These are phyloP conservation scores for Termitomyces sp. DNA, from an alignment of 768 basidiomycete genomes.

Conservation along the genomic window DNA sequence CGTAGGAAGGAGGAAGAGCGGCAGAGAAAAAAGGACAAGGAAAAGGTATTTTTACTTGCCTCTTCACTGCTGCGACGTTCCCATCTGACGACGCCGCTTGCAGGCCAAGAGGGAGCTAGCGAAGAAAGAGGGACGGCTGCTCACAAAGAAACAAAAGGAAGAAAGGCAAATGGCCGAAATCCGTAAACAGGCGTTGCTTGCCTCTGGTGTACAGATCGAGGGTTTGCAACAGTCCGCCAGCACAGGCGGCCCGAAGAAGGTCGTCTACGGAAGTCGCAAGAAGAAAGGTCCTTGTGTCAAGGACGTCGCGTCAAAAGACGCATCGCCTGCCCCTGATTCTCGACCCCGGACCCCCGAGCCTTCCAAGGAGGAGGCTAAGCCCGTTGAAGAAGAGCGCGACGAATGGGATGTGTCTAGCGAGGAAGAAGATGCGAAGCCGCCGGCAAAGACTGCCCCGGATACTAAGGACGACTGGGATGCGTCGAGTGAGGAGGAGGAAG, in stretches of 20 bases:
- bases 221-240: slow-evolving; percentile 64
- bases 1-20: slow-evolving; percentile 77
- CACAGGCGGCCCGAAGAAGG: slow-evolving; percentile 55
- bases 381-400: slow-evolving; percentile 27
- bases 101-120: slow-evolving; percentile 86
- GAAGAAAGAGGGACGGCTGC: slow-evolving; percentile 88
- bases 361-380: slow-evolving; percentile 16
- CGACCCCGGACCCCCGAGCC: slow-evolving; percentile 46
- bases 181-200: slow-evolving; percentile 84
- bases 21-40: slow-evolving; percentile 79
- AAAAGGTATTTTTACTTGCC: slow-evolving; percentile 48
- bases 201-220: slow-evolving; percentile 86
- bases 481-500: slow-evolving; percentile 52
- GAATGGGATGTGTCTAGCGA: slow-evolving; percentile 69
- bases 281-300: slow-evolving; percentile 56
- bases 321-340: slow-evolving; percentile 49
- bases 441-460: slow-evolving; percentile 4
- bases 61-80: background rate
- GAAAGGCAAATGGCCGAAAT: slow-evolving; percentile 89
- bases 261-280: slow-evolving; percentile 80
- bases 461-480: slow-evolving; percentile 57
- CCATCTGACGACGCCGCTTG: background rate
- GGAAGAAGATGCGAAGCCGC: slow-evolving; percentile 36
- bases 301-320: slow-evolving; percentile 39
- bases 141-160: slow-evolving; percentile 98